These are phyloP conservation scores for Hypoxylon trugodes DNA, from an alignment of 495 filamentous ascomycete species.

Conservation along the genomic window DNA sequence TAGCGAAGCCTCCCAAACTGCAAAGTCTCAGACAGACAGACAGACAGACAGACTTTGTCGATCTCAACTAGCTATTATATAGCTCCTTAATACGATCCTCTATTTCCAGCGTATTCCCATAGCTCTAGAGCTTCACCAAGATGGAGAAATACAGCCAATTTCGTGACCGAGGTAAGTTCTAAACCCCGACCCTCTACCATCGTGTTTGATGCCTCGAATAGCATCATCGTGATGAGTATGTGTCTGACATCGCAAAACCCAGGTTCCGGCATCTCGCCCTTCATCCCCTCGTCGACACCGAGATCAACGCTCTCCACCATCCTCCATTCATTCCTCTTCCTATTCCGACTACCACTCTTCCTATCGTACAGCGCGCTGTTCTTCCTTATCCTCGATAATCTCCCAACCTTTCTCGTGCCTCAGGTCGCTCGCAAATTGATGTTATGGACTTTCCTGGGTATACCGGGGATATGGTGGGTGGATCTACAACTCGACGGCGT, in stretches of 20 bases:
- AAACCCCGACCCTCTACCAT: neutral
- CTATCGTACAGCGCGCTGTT: constrained; percentile 71
- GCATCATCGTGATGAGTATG: neutral
- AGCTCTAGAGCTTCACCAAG: constrained; percentile 11
- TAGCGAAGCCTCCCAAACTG: constrained; percentile 19
- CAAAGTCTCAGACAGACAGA: neutral
- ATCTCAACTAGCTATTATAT: neutral
- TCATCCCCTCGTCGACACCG: constrained; percentile 78
- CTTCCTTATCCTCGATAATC: constrained; percentile 83
- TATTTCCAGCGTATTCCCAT: neutral
- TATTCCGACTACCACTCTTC: constrained; percentile 81
- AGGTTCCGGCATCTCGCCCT: constrained; percentile 97
- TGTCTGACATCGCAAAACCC: constrained; percentile 13
- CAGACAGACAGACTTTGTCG: constrained; percentile 4
- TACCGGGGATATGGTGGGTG: constrained; percentile 96
- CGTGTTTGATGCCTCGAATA: too few relatives aligned
- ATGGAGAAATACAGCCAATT: constrained; percentile 99
- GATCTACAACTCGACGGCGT: constrained; percentile 97
- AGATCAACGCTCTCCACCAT: constrained; percentile 67
- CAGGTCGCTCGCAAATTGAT: constrained; percentile 79
- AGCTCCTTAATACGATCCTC: neutral
- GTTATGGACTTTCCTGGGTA: constrained; percentile 84
- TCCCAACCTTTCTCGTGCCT: constrained; percentile 71
- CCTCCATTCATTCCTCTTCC: constrained; percentile 75
- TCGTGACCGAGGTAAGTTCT: constrained; percentile 80